Conservation (phyloP, 352 stramenopile genomes). For the Phytophthora nicotianae region DNA sequence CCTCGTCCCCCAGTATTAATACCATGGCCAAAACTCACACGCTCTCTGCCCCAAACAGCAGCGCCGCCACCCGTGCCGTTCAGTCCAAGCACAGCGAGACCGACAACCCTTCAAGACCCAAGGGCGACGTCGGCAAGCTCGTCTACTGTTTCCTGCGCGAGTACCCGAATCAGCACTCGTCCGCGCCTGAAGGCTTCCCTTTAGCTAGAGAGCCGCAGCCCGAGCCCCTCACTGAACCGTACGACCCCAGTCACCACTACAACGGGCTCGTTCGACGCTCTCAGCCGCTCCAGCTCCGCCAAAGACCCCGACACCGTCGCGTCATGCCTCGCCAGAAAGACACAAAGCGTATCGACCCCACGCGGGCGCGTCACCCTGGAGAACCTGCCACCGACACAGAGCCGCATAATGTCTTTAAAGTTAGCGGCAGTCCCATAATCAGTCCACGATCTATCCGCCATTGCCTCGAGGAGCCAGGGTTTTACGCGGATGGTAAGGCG, state of each 20-base stretch:
- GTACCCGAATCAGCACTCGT: conserved; percentile 28
- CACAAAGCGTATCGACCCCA: conserved; percentile 56
- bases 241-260: conserved; percentile 35
- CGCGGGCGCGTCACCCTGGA: conserved; percentile 28
- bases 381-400: conserved; percentile 35
- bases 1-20: not conserved
- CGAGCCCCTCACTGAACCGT: conserved; percentile 8
- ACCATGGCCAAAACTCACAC: conserved; percentile 35
- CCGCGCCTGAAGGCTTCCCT: conserved; percentile 23
- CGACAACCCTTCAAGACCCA: conserved; percentile 23
- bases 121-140: conserved; percentile 40
- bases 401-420: conserved; percentile 58
- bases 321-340: conserved; percentile 62
- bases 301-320: conserved; percentile 6
- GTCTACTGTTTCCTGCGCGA: conserved; percentile 43
- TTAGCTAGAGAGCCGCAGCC: conserved; percentile 23
- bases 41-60: conserved; percentile 20
- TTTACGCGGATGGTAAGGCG: conserved; percentile 49
- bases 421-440: conserved; percentile 65
- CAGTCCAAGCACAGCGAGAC: conserved; percentile 24
- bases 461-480: conserved; percentile 61
- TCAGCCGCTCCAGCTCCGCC: conserved; percentile 17
- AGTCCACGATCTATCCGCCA: conserved; percentile 74
- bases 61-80: conserved; percentile 23
- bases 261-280: conserved; percentile 19